Evolutionary conservation across 495 filamentous ascomycete species (phyloP).

Genomic region (Emericellopsis terricola): DNA sequence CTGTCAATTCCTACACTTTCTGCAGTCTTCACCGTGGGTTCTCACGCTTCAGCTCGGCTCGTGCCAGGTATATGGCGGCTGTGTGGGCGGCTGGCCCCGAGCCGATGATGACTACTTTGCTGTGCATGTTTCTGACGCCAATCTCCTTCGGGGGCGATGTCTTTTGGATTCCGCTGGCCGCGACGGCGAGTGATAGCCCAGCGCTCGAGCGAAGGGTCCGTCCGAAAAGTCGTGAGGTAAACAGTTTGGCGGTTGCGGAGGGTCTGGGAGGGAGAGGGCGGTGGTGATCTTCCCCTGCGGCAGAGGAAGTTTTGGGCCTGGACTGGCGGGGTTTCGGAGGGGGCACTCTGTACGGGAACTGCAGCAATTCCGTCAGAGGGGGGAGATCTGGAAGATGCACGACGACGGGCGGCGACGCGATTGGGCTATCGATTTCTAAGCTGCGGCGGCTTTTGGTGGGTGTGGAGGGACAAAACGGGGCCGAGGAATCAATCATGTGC

Average conservation of each 20-base stretch:
- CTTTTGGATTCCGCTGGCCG: conserved; percentile 42
- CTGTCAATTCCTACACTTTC: too few relatives aligned
- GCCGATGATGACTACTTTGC: conserved; percentile 71
- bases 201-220: conserved; percentile 37
- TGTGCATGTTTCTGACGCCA: conserved; percentile 50
- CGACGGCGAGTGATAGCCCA: conserved; percentile 42
- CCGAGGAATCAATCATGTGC: too few relatives aligned
- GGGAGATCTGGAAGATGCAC: too few relatives aligned
- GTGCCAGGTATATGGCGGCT: conserved; percentile 85
- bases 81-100: conserved; percentile 96
- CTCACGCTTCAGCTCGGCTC: conserved; percentile 68
- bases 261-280: too few relatives aligned
- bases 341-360: too few relatives aligned
- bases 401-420: background rate
- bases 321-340: too few relatives aligned
- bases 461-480: too few relatives aligned
- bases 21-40: conserved; percentile 5
- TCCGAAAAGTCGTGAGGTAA: conserved; percentile 57
- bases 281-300: too few relatives aligned
- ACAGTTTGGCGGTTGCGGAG: conserved; percentile 65
- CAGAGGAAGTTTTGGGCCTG: too few relatives aligned
- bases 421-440: background rate
- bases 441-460: too few relatives aligned
- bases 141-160: conserved; percentile 30
- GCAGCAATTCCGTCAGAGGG: too few relatives aligned